These are phyloP conservation scores for Penicillium nucicola DNA, from an alignment of 495 filamentous ascomycete genomes.

Conservation along the genomic window DNA sequence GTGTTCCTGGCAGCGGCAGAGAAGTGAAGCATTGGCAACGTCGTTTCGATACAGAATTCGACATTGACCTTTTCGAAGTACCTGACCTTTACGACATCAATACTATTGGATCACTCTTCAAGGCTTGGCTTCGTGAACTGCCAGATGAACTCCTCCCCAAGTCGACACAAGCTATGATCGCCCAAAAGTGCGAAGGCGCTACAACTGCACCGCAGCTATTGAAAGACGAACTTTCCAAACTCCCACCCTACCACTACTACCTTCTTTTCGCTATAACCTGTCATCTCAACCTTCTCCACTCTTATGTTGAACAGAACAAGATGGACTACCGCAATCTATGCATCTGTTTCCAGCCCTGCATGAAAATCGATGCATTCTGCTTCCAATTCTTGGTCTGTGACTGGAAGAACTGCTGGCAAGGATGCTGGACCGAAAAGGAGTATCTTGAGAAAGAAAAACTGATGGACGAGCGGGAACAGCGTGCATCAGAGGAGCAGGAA, in stretches of 20 bases:
- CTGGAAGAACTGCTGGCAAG: slow-evolving; percentile 93
- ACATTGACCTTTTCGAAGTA: slow-evolving; percentile 82
- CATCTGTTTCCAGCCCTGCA: slow-evolving; percentile 92
- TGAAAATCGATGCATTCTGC: slow-evolving; percentile 86
- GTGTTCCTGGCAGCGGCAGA: slow-evolving; percentile 78
- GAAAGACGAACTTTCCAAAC: slow-evolving; percentile 83
- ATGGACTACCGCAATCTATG: slow-evolving; percentile 92
- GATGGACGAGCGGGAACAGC: slow-evolving; percentile 45
- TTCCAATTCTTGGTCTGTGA: slow-evolving; percentile 89
- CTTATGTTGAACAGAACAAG: slow-evolving; percentile 84
- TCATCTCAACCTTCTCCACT: slow-evolving; percentile 82
- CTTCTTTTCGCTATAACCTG: slow-evolving; percentile 94
- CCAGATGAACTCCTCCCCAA: slow-evolving; percentile 89
- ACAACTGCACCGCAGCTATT: slow-evolving; percentile 74
- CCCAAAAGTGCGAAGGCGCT: slow-evolving; percentile 68
- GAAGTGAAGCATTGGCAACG: slow-evolving; percentile 86
- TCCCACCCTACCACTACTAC: slow-evolving; percentile 92
- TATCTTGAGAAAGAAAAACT: slow-evolving; percentile 70
- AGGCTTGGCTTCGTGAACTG: slow-evolving; percentile 90
- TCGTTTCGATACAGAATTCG: slow-evolving; percentile 81
- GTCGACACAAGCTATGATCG: slow-evolving; percentile 68
- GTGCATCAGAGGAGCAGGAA: slow-evolving; percentile 23
- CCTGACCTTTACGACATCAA: slow-evolving; percentile 89
- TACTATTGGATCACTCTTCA: slow-evolving; percentile 88
- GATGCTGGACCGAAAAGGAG: slow-evolving; percentile 85